A percentile compares a stretch with the other conserved stretches of the same genome.
These are phyloP conservation scores for Neonectria coccinea DNA, from an alignment of 2,329 filamentous ascomycete genomes.

Conservation along the genomic window DNA sequence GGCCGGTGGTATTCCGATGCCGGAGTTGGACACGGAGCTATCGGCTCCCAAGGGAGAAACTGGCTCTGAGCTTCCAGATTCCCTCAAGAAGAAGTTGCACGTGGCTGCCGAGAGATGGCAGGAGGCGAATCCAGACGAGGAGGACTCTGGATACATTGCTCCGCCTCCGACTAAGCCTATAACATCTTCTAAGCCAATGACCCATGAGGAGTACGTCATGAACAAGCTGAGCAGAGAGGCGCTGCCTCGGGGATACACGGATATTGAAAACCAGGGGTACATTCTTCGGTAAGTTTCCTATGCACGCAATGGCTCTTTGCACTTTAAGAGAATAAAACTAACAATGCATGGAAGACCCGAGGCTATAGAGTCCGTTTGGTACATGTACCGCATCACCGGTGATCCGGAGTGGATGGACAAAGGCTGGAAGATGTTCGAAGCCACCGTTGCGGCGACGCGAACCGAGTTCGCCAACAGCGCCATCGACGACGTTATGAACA, in stretches of 20 bases:
- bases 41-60: slow-evolving; percentile 39
- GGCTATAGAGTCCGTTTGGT: slow-evolving; percentile 89
- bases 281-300: slow-evolving; percentile 68
- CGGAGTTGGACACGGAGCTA: slow-evolving; percentile 36
- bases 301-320: slow-evolving; percentile 24
- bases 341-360: slow-evolving; percentile 69
- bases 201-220: slow-evolving; percentile 67
- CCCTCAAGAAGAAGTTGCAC: slow-evolving; percentile 49
- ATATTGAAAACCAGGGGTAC: slow-evolving; percentile 62
- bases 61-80: slow-evolving; percentile 48
- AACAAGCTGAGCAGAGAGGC: slow-evolving; percentile 56
- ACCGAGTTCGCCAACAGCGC: slow-evolving; percentile 77
- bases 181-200: slow-evolving; percentile 53
- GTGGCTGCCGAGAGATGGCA: slow-evolving; percentile 29
- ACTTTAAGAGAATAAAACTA: slow-evolving; percentile 19
- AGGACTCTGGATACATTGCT: slow-evolving; percentile 23
- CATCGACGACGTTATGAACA: slow-evolving; percentile 70
- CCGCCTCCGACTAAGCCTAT: slow-evolving; percentile 14
- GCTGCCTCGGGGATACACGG: slow-evolving; percentile 64
- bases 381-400: slow-evolving; percentile 91
- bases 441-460: slow-evolving; percentile 74
- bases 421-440: slow-evolving; percentile 87
- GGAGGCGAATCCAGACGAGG: slow-evolving; percentile 26
- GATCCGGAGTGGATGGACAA: slow-evolving; percentile 80
- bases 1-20: slow-evolving; percentile 43